Conservation (phyloP, 2,329 filamentous ascomycete genomes). For the Magnaporthiopsis incrustans region DNA sequence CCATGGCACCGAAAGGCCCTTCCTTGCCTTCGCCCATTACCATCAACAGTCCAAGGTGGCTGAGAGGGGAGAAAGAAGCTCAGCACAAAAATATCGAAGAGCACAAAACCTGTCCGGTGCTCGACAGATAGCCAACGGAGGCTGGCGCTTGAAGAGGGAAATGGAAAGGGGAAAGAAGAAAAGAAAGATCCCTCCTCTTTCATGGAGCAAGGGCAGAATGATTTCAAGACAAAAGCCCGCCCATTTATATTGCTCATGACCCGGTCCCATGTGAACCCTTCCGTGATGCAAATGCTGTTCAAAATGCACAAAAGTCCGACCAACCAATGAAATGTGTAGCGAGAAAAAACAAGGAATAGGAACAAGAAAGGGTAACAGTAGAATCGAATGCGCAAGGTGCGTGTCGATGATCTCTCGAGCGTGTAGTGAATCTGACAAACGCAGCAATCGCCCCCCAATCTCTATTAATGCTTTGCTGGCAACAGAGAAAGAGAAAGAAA, state of each 20-base stretch:
- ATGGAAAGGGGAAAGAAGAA: background rate
- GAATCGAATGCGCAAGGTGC: background rate
- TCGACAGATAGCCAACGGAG: background rate
- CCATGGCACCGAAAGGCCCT: background rate
- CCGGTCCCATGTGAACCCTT: background rate
- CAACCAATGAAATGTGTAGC: background rate
- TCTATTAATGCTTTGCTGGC: conserved; percentile 22
- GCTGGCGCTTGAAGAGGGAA: background rate
- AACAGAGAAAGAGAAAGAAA: conserved; percentile 15
- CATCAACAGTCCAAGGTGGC: background rate
- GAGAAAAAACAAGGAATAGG: background rate
- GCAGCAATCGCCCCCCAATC: background rate
- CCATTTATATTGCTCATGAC: background rate
- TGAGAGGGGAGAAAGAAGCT: background rate
- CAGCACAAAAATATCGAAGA: background rate
- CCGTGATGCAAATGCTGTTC: background rate
- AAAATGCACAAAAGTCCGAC: background rate
- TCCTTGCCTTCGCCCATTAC: background rate
- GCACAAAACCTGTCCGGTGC: background rate
- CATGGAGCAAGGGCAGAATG: background rate
- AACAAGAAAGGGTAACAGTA: background rate
- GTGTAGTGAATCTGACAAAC: background rate
- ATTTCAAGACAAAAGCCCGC: background rate
- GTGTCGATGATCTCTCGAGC: background rate
- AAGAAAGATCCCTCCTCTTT: background rate